phyloP scores from a whole-genome alignment of 2,329 filamentous ascomycete genomes.

The Fusarium bactridioides region DNA sequence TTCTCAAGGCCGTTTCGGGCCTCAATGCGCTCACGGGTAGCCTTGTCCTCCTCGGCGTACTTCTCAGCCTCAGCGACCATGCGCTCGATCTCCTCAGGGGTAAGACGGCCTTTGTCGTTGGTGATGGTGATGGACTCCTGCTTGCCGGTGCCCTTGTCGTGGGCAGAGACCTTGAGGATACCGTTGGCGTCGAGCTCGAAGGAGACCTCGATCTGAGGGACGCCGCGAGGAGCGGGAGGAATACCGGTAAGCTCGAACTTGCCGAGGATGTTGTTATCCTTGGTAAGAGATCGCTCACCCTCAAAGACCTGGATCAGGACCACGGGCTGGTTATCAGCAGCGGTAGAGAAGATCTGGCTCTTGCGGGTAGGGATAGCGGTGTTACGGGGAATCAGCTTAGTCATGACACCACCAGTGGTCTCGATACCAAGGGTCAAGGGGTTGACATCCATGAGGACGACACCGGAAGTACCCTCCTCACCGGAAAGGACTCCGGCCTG shows the following conservation, averaged over 20 bases:
- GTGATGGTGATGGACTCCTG: constrained; percentile 97
- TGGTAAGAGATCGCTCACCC: constrained; percentile 92
- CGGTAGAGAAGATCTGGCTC: constrained; percentile 97
- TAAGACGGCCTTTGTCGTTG: constrained; percentile 98
- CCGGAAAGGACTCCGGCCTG: constrained; percentile 95
- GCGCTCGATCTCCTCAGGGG: constrained; percentile 96
- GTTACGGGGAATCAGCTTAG: constrained; percentile 93
- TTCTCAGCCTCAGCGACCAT: constrained; percentile 99
- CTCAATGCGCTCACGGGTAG: constrained; percentile 95
- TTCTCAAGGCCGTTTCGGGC: constrained; percentile 97
- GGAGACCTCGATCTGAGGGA: constrained; percentile 97
- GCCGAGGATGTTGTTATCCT: constrained; percentile 96
- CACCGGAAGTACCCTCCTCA: constrained; percentile 78
- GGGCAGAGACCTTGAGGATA: constrained; percentile 94
- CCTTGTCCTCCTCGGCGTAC: constrained; percentile 99
- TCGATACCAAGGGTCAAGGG: constrained; percentile 96
- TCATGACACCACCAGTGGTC: constrained; percentile 98
- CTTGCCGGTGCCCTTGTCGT: constrained; percentile 98
- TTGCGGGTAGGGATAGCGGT: constrained; percentile 95
- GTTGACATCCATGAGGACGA: constrained; percentile 98
- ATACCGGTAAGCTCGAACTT: constrained; percentile 99
- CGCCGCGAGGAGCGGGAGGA: constrained; percentile 91
- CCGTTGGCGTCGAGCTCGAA: constrained; percentile 99
- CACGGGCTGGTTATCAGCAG: constrained; percentile 94
- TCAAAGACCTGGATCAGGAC: constrained; percentile 96